These are phyloP conservation scores for Tagetes patula DNA, from an alignment of 129 eudicot species.

Conservation along the genomic window DNA sequence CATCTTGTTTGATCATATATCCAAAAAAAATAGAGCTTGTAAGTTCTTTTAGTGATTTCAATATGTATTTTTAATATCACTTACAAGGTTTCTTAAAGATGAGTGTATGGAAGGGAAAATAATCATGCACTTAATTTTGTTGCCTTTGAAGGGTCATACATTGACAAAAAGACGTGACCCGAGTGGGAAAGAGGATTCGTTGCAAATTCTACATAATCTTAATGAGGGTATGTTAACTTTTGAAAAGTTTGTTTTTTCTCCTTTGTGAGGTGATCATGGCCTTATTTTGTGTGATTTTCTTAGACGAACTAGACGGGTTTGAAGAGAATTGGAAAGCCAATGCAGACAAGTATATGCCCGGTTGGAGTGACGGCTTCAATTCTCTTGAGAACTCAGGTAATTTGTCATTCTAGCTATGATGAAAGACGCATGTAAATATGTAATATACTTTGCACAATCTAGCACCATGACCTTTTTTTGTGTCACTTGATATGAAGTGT, in stretches of 20 bases:
- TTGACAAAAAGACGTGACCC: constrained; percentile 46
- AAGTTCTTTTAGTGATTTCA: neutral
- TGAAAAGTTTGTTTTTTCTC: neutral
- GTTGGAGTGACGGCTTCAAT: constrained; percentile 57
- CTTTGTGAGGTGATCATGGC: constrained; percentile 6
- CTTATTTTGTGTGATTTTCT: constrained; percentile 2
- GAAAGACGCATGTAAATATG: neutral
- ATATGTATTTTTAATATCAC: neutral
- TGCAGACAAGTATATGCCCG: constrained; percentile 55
- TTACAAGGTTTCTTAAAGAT: neutral
- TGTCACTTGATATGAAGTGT: neutral
- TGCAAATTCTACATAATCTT: constrained; percentile 65
- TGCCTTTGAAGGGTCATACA: constrained; percentile 64
- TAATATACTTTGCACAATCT: neutral
- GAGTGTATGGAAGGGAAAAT: neutral
- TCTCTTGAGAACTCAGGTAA: constrained; percentile 56
- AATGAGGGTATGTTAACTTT: constrained; percentile 49
- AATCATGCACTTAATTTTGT: neutral
- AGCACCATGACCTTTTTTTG: neutral
- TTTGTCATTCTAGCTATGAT: neutral
- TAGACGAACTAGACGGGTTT: constrained; percentile 54
- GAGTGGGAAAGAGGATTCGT: constrained; percentile 47
- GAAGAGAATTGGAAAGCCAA: constrained; percentile 61
- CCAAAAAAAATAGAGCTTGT: neutral
- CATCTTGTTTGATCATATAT: neutral